These are phyloP conservation scores for Radiomyces spectabilis DNA, from an alignment of 192 early-diverging fungal genomes.

Conservation along the genomic window DNA sequence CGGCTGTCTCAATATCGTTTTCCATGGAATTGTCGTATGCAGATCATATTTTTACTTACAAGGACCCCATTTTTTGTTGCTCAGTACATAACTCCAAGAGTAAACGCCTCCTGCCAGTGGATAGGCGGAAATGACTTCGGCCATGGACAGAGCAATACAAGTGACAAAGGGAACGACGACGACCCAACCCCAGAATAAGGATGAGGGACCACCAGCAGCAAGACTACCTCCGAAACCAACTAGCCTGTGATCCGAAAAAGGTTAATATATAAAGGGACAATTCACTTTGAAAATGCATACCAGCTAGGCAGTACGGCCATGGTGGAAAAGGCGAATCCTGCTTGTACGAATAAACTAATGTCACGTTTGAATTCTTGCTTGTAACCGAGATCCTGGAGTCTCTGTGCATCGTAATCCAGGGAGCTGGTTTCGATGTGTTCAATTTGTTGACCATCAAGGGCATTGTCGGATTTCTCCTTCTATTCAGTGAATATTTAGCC, in stretches of 20 bases:
- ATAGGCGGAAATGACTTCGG: constrained; percentile 36
- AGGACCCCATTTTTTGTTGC: constrained; percentile 14
- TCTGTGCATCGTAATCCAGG: constrained; percentile 22
- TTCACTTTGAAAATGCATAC: constrained; percentile 5
- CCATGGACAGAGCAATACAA: constrained; percentile 33
- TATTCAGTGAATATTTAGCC: too few species aligned
- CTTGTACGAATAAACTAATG: constrained; percentile 31
- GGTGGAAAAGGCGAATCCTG: constrained; percentile 35
- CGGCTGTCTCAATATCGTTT: background rate
- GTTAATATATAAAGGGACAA: background rate
- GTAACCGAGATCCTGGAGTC: constrained; percentile 40
- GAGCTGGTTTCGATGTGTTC: constrained; percentile 6
- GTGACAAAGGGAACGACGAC: constrained; percentile 32
- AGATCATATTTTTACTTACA: constrained; percentile 7
- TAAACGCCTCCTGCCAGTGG: constrained; percentile 25
- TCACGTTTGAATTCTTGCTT: constrained; percentile 43
- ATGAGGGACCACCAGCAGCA: constrained; percentile 35
- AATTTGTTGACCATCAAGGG: too few species aligned
- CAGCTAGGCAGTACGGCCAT: constrained; percentile 35
- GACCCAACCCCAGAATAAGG: constrained; percentile 43
- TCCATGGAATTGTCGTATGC: too few species aligned
- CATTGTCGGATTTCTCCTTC: too few species aligned
- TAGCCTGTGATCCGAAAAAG: background rate
- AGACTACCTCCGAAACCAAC: constrained; percentile 35
- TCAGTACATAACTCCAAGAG: constrained; percentile 9